phyloP scores from a whole-genome alignment of 2,329 filamentous ascomycete species.

The Fusarium continuum region DNA sequence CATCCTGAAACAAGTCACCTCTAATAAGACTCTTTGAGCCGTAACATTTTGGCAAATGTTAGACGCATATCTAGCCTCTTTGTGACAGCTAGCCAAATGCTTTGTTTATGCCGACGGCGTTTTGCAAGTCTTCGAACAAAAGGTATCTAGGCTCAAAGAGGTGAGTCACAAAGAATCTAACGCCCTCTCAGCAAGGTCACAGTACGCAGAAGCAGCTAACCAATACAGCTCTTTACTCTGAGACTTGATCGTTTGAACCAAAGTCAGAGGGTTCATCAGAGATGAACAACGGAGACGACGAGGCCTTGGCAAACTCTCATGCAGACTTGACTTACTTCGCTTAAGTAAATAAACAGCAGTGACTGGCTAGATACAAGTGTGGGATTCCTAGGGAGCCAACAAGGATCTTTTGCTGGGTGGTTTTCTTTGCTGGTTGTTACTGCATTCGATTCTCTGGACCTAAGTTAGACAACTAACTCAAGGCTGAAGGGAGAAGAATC shows the following conservation, averaged over 20 bases:
- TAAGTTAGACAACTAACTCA: too few species aligned
- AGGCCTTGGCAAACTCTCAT: accelerated
- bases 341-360: not conserved
- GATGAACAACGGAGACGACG: not conserved
- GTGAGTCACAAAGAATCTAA: not conserved
- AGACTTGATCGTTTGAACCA: not conserved
- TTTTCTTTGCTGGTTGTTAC: too few species aligned
- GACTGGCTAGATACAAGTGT: accelerated
- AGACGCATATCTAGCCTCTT: not conserved
- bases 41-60: conserved; percentile 1
- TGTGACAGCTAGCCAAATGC: not conserved
- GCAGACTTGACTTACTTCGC: not conserved
- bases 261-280: not conserved
- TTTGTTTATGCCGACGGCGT: conserved; percentile 6
- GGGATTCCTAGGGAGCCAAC: not conserved
- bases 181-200: not conserved
- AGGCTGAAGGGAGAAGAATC: too few species aligned
- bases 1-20: conserved; percentile 4
- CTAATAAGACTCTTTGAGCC: not conserved
- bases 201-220: not conserved
- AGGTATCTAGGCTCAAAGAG: not conserved
- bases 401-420: not conserved
- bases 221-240: not conserved
- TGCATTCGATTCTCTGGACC: too few species aligned
- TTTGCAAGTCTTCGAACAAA: conserved; percentile 1